These are phyloP conservation scores for Gryganskiella cystojenkinii DNA, from an alignment of 192 early-diverging fungal genomes.

Conservation along the genomic window DNA sequence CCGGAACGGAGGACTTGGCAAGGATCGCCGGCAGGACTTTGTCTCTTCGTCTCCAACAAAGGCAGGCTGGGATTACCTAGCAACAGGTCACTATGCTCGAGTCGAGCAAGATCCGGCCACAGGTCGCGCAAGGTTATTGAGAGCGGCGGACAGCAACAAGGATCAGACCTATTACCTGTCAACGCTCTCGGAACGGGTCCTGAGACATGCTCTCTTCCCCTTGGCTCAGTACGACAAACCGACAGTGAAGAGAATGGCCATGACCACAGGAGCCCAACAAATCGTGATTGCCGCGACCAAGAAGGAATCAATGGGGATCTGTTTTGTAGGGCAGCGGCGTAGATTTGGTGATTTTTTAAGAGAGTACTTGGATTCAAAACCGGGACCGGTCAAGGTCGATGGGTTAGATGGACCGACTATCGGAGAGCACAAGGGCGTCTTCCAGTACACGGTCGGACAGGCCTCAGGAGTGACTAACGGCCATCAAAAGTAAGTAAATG, in stretches of 20 bases:
- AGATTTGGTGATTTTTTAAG: conserved; percentile 82
- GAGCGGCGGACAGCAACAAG: conserved; percentile 76
- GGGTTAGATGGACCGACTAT: conserved; percentile 33
- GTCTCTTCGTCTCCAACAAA: background rate
- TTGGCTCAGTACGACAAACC: conserved; percentile 79
- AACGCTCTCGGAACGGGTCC: conserved; percentile 59
- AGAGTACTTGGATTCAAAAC: conserved; percentile 44
- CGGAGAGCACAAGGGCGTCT: conserved; percentile 71
- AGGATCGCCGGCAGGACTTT: conserved; percentile 32
- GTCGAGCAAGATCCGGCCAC: conserved; percentile 37
- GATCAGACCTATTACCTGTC: conserved; percentile 97
- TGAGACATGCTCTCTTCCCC: conserved; percentile 80
- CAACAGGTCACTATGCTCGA: conserved; percentile 67
- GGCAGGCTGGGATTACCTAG: conserved; percentile 40
- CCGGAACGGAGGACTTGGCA: conserved; percentile 30
- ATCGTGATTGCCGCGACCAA: conserved; percentile 73
- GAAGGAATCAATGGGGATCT: conserved; percentile 95
- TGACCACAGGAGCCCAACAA: conserved; percentile 26
- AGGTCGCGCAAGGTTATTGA: conserved; percentile 10
- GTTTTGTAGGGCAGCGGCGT: conserved; percentile 89
- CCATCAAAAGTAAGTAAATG: conserved; percentile 61
- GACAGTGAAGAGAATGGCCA: conserved; percentile 79
- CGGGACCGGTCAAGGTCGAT: conserved; percentile 31
- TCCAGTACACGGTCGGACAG: conserved; percentile 87
- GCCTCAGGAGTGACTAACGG: conserved; percentile 71